These are phyloP conservation scores for Suillus plorans DNA, from an alignment of 768 basidiomycete species.

Conservation along the genomic window DNA sequence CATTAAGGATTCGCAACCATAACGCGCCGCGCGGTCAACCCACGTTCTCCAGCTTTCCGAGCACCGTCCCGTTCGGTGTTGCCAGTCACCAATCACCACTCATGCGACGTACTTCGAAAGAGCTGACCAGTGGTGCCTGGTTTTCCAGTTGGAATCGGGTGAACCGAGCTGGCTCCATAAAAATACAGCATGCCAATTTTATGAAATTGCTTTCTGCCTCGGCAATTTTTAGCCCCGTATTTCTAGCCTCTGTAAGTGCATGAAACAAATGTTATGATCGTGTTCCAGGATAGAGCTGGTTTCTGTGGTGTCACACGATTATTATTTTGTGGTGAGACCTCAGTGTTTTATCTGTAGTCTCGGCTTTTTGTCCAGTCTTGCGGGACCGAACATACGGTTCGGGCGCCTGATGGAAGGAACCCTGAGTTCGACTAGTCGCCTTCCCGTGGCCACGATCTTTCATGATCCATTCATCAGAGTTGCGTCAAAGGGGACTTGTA, in stretches of 20 bases:
- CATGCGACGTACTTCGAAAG: background rate
- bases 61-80: background rate
- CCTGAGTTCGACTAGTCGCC: background rate
- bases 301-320: background rate
- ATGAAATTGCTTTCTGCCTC: background rate
- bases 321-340: background rate
- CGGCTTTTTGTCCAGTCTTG: background rate
- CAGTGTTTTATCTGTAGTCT: background rate
- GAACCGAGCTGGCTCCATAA: background rate
- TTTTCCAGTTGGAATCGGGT: background rate
- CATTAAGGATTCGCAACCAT: background rate
- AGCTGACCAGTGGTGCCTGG: background rate
- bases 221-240: background rate
- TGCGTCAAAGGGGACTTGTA: background rate
- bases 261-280: background rate
- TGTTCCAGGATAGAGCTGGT: background rate
- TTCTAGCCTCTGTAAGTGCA: background rate
- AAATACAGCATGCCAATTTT: background rate
- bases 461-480: background rate
- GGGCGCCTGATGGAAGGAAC: background rate
- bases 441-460: background rate
- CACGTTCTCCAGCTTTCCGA: background rate
- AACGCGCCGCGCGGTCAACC: background rate
- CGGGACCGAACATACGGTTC: background rate
- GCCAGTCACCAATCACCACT: background rate